These are phyloP conservation scores for Naganishia liquefaciens DNA, from an alignment of 1,284 basidiomycete species.

Conservation along the genomic window DNA sequence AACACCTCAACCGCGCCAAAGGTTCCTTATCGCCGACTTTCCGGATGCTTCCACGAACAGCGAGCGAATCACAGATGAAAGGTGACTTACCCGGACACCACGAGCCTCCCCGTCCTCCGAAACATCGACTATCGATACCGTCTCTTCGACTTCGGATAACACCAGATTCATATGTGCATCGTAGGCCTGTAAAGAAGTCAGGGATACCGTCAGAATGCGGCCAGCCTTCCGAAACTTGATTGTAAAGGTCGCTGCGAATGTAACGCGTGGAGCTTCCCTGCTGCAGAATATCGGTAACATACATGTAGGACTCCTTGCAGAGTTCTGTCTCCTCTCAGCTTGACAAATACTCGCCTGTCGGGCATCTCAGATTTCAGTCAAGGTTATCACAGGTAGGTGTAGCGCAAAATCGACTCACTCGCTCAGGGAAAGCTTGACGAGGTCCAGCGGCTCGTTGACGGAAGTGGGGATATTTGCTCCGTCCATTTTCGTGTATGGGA, in stretches of 20 bases:
- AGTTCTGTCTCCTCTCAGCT: slow-evolving; percentile 92
- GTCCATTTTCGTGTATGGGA: slow-evolving; percentile 50
- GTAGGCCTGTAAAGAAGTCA: slow-evolving; percentile 69
- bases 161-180: slow-evolving; percentile 99
- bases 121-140: slow-evolving; percentile 84
- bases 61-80: not conserved
- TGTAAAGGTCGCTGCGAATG: not conserved
- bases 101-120: slow-evolving; percentile 55
- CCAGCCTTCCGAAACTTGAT: not conserved
- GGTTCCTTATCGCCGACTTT: no score
- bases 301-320: slow-evolving; percentile 92
- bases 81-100: slow-evolving; percentile 54
- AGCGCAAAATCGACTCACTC: slow-evolving; percentile 69
- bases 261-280: not conserved
- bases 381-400: not conserved
- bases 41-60: no score
- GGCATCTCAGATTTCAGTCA: not conserved
- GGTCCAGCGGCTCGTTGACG: slow-evolving; percentile 96
- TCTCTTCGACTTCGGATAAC: slow-evolving; percentile 94
- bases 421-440: slow-evolving; percentile 90
- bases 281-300: slow-evolving; percentile 44
- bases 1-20: no score
- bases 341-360: slow-evolving; percentile 58
- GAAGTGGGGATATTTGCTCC: slow-evolving; percentile 60
- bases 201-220: not conserved